Base-by-base conservation (phyloP, 192 early-diverging fungal genomes). In the Podila horticola region DNA sequence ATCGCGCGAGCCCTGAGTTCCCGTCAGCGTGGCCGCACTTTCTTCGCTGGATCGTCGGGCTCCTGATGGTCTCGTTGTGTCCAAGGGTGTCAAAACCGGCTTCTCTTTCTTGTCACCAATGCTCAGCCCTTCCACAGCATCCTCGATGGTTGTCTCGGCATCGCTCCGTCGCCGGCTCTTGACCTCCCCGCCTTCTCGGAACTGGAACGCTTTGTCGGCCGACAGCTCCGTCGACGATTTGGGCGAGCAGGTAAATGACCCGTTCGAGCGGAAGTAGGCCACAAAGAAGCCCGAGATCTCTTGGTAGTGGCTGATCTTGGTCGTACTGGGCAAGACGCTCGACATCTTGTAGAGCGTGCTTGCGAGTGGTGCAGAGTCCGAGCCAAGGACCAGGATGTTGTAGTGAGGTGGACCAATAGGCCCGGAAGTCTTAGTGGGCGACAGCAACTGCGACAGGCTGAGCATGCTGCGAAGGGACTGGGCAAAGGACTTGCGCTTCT, bases 261-360 rank as follows among this genome's bases (percentile, higher is more conserved):
- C 76, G 31, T 79, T 72, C 15, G 76, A 79, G 38, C 76, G 26
- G 20, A 79, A 79, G 22, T 79, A 68, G 10, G 76, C 76, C 0
- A 79, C 70, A 72, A 79, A 79, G 76, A 79, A 79, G 2, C 76
- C 76, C 3, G 76, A 79, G 33, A 79, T 68, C 49, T 79, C 76
- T 38, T 79, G 76, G 49, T 79, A 79, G 58, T 79, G 76, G 0
- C 59, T 58, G 58, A 79, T 72, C 76, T 79, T 79, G 60, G 57
- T 72, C n/a, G 76, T 64, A 17, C 65, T 67, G 0, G 76, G 76
- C 66, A 79, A 11, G 11, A 72, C 22, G 49, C 70, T 62, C 31
- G 76, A 79, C 76, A 79, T 79, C 66, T 79, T 79, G 70, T 79
- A 79, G 11, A 79, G 64, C 12, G 76, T 79, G 22, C 76, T 72